A percentile compares a stretch with the other conserved stretches of the same genome.
Evolutionary conservation across 2,329 filamentous ascomycete genomes (phyloP).

Genomic region (Macroventuria anomochaeta): DNA sequence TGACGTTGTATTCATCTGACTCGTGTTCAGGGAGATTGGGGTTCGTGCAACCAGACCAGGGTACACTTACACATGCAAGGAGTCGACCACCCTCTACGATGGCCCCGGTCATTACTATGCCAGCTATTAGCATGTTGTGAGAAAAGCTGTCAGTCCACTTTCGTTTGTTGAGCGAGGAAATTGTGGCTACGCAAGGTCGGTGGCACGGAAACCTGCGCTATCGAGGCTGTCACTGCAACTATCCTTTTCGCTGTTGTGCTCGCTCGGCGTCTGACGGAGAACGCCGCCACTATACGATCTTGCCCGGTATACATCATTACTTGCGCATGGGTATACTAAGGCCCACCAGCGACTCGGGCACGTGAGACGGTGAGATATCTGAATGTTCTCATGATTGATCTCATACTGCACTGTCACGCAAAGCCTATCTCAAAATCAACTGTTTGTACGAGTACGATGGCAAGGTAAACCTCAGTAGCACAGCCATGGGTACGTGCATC

Average conservation of each 20-base stretch:
- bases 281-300: not conserved
- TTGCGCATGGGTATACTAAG: not conserved
- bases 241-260: constrained; percentile 1
- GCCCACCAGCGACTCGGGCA: not conserved
- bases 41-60: constrained; percentile 5
- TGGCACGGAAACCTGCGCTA: not conserved
- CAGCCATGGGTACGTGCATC: constrained; percentile 1
- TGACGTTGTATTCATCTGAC: constrained; percentile 2
- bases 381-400: not conserved
- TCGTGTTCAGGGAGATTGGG: constrained; percentile 9
- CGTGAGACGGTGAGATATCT: not conserved
- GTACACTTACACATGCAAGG: constrained; percentile 6
- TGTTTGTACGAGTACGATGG: not conserved
- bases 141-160: constrained; percentile 1
- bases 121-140: constrained; percentile 6
- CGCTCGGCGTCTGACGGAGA: not conserved
- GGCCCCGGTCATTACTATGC: not conserved
- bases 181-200: not conserved
- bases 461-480: not conserved
- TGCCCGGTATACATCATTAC: not conserved
- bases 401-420: not conserved
- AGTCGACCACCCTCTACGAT: not conserved
- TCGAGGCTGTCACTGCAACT: not conserved
- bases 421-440: not conserved
- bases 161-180: not conserved